These are phyloP conservation scores for Taxawa tesnikishii DNA, from an alignment of 2,329 filamentous ascomycete genomes.

Conservation along the genomic window DNA sequence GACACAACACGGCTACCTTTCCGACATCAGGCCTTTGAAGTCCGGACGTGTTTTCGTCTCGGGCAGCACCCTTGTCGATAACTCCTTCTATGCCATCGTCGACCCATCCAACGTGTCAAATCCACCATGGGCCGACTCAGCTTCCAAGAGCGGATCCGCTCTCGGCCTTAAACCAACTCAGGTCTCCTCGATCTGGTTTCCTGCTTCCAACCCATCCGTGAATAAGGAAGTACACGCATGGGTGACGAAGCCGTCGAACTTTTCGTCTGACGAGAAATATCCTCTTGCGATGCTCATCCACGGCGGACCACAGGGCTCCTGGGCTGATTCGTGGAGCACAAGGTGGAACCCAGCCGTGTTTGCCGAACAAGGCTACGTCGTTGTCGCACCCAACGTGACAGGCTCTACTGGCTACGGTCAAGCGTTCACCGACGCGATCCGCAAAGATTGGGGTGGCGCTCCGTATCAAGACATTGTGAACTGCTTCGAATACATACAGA, in stretches of 20 bases:
- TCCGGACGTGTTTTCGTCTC: constrained; percentile 48
- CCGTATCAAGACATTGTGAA: constrained; percentile 75
- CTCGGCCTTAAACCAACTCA: constrained; percentile 55
- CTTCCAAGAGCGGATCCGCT: constrained; percentile 50
- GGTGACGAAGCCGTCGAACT: constrained; percentile 51
- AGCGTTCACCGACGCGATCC: constrained; percentile 63
- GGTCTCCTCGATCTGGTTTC: constrained; percentile 57
- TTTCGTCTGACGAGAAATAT: constrained; percentile 59
- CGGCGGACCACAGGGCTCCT: constrained; percentile 69
- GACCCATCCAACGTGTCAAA: constrained; percentile 27
- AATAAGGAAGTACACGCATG: constrained; percentile 57
- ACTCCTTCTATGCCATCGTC: constrained; percentile 54
- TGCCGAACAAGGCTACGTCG: constrained; percentile 78
- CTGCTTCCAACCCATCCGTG: constrained; percentile 40
- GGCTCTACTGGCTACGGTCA: constrained; percentile 77
- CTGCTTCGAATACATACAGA: constrained; percentile 61
- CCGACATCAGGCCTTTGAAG: constrained; percentile 39
- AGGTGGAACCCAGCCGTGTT: constrained; percentile 81
- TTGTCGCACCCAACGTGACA: constrained; percentile 70
- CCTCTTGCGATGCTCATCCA: constrained; percentile 72
- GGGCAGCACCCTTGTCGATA: constrained; percentile 59
- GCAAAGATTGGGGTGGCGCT: constrained; percentile 68
- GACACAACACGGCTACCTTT: constrained; percentile 42
- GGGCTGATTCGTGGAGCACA: constrained; percentile 64
- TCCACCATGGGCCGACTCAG: constrained; percentile 32